Evolutionary conservation across 768 basidiomycete genomes (phyloP), one percentile per base, ranked within the genome.

Genomic region (Macrolepiota fuliginosa): DNA sequence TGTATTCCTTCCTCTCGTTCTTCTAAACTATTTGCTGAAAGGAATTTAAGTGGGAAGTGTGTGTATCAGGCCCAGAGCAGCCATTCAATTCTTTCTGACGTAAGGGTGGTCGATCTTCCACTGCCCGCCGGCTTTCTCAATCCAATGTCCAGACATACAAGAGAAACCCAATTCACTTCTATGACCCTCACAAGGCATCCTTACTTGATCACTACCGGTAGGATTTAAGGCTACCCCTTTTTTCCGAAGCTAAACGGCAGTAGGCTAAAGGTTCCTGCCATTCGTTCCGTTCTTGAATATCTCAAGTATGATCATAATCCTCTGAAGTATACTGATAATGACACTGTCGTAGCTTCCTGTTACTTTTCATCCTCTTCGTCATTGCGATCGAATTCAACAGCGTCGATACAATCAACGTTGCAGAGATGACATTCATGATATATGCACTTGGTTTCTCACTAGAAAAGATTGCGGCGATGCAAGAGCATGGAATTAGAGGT

Each of bases 191-290:
- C 69, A 92, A 88, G 71, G 95, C 95, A 0, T 93, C 95, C 17
- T 73, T 97, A n/a, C 83, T 98, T 6, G 94, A 98, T 70, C 95
- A 98, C 73, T 98, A 97, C 69, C 87, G 96, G 92, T 92, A 58
- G 35, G 81, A 70, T 15, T 42, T 29, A 42, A 37, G 36, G 6
- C 42, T 29, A 27, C 35, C 12, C 13, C 36, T 9, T 24, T 5
- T 61, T 46, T 24, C 3, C 10, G 22, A 17, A 36, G 35, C 58
- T 50, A 62, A 65, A 51, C 39, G 50, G 29, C 52, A 11, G 40
- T 54, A 93, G 92, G 13, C 83, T 98, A 39, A 97, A 96, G 80
- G 95, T 98, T 1, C 95, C 95, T 1, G 90, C 91, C 22, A 87
- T 96, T 58, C 92, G 96, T 37, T 87, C 94, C 0, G 89, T 96